Conservation (phyloP, 495 filamentous ascomycete species). For the Lepidopterella palustris region DNA sequence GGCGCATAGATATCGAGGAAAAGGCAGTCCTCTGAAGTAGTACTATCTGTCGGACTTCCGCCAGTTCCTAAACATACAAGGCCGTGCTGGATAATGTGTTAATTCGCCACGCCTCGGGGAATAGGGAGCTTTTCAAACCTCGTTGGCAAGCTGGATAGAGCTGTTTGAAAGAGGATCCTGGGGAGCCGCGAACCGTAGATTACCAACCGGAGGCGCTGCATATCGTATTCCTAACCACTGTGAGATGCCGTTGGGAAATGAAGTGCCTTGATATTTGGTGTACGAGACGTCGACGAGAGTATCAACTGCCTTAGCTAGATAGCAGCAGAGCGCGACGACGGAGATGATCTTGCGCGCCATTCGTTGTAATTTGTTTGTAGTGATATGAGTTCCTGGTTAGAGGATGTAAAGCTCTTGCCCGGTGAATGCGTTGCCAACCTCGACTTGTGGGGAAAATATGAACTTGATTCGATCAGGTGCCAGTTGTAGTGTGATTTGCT, state of each 20-base stretch:
- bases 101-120: background rate
- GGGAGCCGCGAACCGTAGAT: conserved; percentile 54
- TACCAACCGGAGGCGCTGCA: conserved; percentile 55
- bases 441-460: too few species aligned
- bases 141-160: conserved; percentile 41
- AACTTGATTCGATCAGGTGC: too few species aligned
- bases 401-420: too few species aligned
- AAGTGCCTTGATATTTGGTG: background rate
- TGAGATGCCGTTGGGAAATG: conserved; percentile 41
- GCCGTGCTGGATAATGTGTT: conserved; percentile 9
- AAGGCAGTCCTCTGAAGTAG: conserved; percentile 61
- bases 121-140: conserved; percentile 1
- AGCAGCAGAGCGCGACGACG: background rate
- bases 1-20: conserved; percentile 68
- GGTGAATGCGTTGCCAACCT: too few species aligned
- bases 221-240: conserved; percentile 64
- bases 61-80: conserved; percentile 15
- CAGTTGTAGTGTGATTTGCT: too few species aligned
- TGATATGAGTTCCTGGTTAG: too few species aligned
- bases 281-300: background rate
- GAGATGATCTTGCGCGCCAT: background rate
- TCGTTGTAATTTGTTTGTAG: background rate
- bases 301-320: background rate
- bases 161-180: conserved; percentile 42
- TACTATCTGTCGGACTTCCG: conserved; percentile 31